phyloP scores from a whole-genome alignment of 345 rosid genomes.

The Geranium brycei region DNA sequence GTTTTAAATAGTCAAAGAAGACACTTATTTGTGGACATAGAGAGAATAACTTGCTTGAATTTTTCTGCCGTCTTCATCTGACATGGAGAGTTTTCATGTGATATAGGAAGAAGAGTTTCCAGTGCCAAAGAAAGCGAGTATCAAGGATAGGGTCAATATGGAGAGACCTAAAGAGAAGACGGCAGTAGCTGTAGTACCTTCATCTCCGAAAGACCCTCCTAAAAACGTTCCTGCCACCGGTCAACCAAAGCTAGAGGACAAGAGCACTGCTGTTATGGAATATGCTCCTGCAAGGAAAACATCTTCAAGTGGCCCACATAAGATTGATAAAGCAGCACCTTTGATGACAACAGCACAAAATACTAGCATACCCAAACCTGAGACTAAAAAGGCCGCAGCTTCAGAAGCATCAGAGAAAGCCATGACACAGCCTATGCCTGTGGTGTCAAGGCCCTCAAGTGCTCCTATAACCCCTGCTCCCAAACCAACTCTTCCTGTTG shows the following conservation, averaged over 20 bases:
- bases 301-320: conserved; percentile 26
- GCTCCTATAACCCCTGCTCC: conserved; percentile 64
- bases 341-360: conserved; percentile 21
- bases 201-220: conserved; percentile 42
- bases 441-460: conserved; percentile 78
- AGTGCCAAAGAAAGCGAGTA: conserved; percentile 24
- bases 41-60: not conserved
- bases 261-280: conserved; percentile 22
- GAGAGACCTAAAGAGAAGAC: conserved; percentile 56
- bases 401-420: conserved; percentile 35
- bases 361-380: conserved; percentile 24
- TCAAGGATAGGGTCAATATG: conserved; percentile 28
- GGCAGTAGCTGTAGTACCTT: conserved; percentile 29
- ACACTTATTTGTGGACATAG: too few relatives aligned
- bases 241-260: conserved; percentile 38
- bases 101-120: conserved; percentile 26
- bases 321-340: conserved; percentile 27
- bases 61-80: not conserved
- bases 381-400: conserved; percentile 28
- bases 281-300: conserved; percentile 26
- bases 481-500: conserved; percentile 29
- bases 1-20: too few relatives aligned
- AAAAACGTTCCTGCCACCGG: conserved; percentile 20
- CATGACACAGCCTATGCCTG: conserved; percentile 25
- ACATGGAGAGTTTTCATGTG: too few relatives aligned